Conservation (phyloP, 2,329 filamentous ascomycete species). For the Bipolaris cookei region DNA sequence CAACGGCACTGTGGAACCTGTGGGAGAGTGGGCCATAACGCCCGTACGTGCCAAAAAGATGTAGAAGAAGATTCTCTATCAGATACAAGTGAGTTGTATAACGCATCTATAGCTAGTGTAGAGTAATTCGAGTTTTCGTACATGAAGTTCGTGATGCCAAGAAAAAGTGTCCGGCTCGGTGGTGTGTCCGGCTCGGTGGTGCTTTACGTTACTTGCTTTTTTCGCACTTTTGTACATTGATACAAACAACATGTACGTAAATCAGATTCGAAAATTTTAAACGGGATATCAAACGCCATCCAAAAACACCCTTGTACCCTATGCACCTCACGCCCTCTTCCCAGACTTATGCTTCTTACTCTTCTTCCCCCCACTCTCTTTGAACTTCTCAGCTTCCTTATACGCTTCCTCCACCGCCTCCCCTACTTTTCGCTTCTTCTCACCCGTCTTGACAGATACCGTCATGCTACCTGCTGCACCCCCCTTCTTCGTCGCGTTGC, state of each 20-base stretch:
- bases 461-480: conserved; percentile 63
- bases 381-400: conserved; percentile 46
- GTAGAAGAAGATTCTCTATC: too few relatives aligned
- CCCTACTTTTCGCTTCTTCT: conserved; percentile 75
- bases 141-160: too few relatives aligned
- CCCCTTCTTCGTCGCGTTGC: conserved; percentile 52
- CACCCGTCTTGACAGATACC: conserved; percentile 82
- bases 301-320: not conserved
- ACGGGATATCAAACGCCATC: conserved; percentile 1
- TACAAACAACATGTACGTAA: not conserved
- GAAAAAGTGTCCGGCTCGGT: too few relatives aligned
- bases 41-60: too few relatives aligned
- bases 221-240: not conserved
- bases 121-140: too few relatives aligned
- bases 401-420: conserved; percentile 59
- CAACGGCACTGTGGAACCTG: too few relatives aligned
- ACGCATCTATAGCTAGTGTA: too few relatives aligned
- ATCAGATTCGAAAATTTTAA: not conserved
- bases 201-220: too few relatives aligned
- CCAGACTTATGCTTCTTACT: conserved; percentile 45
- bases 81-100: too few relatives aligned
- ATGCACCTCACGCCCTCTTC: conserved; percentile 52
- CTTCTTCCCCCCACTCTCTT: conserved; percentile 43
- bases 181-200: too few relatives aligned
- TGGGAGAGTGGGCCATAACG: too few relatives aligned